phyloP scores from a whole-genome alignment of 495 filamentous ascomycete species.

The Antarctomyces pellizariae region DNA sequence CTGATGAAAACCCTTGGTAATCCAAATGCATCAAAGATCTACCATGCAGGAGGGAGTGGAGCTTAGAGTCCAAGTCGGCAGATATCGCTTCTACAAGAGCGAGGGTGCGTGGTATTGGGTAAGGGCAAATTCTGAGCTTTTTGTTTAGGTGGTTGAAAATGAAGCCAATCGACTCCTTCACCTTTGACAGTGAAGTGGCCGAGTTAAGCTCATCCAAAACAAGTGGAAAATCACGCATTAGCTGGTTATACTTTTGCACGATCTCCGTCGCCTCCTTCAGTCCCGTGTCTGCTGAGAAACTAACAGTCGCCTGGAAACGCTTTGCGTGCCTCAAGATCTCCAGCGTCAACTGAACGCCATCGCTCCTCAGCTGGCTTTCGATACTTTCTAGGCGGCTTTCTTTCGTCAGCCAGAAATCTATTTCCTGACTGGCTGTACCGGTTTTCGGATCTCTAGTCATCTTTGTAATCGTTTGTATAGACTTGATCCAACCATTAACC shows the following conservation, averaged over 20 bases:
- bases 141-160: constrained; percentile 92
- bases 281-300: constrained; percentile 85
- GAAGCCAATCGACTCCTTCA: constrained; percentile 66
- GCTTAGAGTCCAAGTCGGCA: constrained; percentile 61
- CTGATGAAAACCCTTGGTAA: constrained; percentile 63
- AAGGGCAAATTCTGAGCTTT: constrained; percentile 84
- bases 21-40: constrained; percentile 76
- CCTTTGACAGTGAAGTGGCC: constrained; percentile 68
- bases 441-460: constrained; percentile 72
- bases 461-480: constrained; percentile 91
- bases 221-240: constrained; percentile 93
- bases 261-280: constrained; percentile 83
- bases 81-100: constrained; percentile 98
- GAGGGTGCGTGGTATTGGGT: constrained; percentile 76
- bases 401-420: constrained; percentile 96
- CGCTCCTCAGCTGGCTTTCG: constrained; percentile 63
- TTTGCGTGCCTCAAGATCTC: constrained; percentile 89
- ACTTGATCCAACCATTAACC: constrained; percentile 94
- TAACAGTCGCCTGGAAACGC: constrained; percentile 85
- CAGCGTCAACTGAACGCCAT: constrained; percentile 77
- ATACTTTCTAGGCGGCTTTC: constrained; percentile 77
- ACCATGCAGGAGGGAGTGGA: constrained; percentile 69
- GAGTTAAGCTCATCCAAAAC: constrained; percentile 73
- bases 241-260: constrained; percentile 93
- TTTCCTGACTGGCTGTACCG: constrained; percentile 83